Evolutionary conservation across 352 stramenopile genomes (phyloP), one percentile per base, ranked within the genome.

Genomic region (Phytophthora cactorum): DNA sequence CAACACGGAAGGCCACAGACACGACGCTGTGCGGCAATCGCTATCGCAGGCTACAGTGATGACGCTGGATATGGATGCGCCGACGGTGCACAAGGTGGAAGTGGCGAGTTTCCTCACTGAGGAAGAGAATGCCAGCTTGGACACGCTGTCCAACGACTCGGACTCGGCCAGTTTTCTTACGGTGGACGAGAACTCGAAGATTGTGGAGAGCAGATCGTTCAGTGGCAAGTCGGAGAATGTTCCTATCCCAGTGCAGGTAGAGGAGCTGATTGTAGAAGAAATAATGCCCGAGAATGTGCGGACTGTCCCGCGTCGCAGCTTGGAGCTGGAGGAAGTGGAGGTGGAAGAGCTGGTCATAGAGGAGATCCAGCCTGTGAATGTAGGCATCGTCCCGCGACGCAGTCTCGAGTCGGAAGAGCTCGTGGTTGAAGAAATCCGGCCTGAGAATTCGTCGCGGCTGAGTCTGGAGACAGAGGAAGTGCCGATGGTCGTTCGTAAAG

Each of bases 221-320:
- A 59, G 61, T 53, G 51, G 47, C 11, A 71, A 44, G 34, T 63
- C 47, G 2, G 51, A 64, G 5, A 34, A 36, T 27, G 44, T 31
- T 28, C 57, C 61, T 2, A 52, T 75, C 45, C 64, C 72, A 49
- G 58, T 79, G 34, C 67, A 72, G 45, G 54, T 88, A 47, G 77
- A 84, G 29, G 79, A 81, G 14, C 50, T 88, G 10, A 69, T 77
- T 51, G 75, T 90, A 28, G 78, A 89, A 55, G 79, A 92, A 54
- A 63, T 90, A 29, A 59, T 73, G 44, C 77, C 81, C 4, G 70
- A 78, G 29, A 76, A 59, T 22, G 27, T 72, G n/a, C 60, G 64
- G 12, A 73, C 63, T 1, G 54, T 76, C 6, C 56, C 64, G 14
- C 68, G 59, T 22, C 68, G 64, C n/a, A 76, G 68, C 17, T 65